Conservation (phyloP, 371 early-diverging fungal genomes). For the Fennellomyces sp. region DNA sequence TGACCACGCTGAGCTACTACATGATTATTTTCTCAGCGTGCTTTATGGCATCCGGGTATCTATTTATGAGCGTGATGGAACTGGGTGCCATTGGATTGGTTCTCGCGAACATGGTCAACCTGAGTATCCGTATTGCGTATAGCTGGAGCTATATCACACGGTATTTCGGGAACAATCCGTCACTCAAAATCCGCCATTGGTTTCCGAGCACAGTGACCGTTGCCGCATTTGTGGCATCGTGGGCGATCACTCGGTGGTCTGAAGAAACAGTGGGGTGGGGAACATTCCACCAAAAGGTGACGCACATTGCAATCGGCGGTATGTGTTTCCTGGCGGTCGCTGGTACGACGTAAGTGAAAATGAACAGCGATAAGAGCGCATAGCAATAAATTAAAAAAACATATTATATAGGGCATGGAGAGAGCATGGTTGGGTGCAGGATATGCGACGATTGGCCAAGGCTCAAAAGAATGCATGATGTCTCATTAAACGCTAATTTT, state of each 20-base stretch:
- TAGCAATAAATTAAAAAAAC: background rate
- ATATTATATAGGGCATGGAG: constrained; percentile 24
- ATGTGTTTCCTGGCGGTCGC: constrained; percentile 32
- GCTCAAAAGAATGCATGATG: constrained; percentile 12
- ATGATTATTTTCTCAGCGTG: constrained; percentile 79
- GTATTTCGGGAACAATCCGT: constrained; percentile 50
- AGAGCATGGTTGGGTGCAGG: constrained; percentile 28
- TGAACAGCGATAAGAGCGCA: too few species aligned
- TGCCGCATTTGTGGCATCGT: constrained; percentile 51
- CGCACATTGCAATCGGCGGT: constrained; percentile 64
- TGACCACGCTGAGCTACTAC: constrained; percentile 66
- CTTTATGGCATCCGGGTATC: constrained; percentile 64
- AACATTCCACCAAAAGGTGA: constrained; percentile 48
- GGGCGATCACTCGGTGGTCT: constrained; percentile 61
- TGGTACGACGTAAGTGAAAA: constrained; percentile 16
- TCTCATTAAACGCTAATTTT: background rate
- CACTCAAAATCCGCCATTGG: constrained; percentile 29
- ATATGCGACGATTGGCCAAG: constrained; percentile 19
- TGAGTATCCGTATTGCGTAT: constrained; percentile 78
- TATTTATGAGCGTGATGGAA: constrained; percentile 58
- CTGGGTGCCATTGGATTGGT: constrained; percentile 83
- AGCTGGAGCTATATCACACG: constrained; percentile 65
- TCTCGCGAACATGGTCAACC: constrained; percentile 84
- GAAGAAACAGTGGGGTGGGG: constrained; percentile 63
- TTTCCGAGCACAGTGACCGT: constrained; percentile 46